Evolutionary conservation across 495 filamentous ascomycete genomes (phyloP).

Genomic region (Corynascus novoguineensis): DNA sequence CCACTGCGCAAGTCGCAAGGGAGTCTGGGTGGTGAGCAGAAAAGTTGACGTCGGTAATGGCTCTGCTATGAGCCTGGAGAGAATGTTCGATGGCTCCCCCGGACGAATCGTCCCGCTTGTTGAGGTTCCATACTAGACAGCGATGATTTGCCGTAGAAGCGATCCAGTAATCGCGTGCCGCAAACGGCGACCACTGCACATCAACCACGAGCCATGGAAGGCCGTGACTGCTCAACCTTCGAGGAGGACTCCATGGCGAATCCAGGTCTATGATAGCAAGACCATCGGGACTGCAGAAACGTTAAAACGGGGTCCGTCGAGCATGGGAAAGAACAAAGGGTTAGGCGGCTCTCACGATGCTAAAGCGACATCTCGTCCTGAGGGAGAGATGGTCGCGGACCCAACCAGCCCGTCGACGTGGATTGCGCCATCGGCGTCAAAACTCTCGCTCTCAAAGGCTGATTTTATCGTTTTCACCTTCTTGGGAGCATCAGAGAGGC

Average conservation of each 20-base stretch:
- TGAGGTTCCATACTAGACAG: slow-evolving; percentile 91
- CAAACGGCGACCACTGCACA: slow-evolving; percentile 96
- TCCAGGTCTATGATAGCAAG: slow-evolving; percentile 93
- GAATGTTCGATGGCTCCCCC: slow-evolving; percentile 74
- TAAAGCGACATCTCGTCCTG: slow-evolving; percentile 84
- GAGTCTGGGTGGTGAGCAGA: slow-evolving; percentile 86
- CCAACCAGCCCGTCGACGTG: slow-evolving; percentile 64
- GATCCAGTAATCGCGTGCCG: slow-evolving; percentile 84
- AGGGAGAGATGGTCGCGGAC: slow-evolving; percentile 77
- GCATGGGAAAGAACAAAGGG: not conserved
- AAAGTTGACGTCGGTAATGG: slow-evolving; percentile 97
- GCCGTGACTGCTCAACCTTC: slow-evolving; percentile 73
- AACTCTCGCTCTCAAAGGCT: slow-evolving; percentile 80
- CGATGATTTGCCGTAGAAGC: slow-evolving; percentile 92
- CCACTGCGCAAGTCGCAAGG: slow-evolving; percentile 84
- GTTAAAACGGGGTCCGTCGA: slow-evolving; percentile 5
- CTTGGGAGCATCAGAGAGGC: slow-evolving; percentile 37
- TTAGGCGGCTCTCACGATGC: slow-evolving; percentile 67
- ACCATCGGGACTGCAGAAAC: slow-evolving; percentile 58
- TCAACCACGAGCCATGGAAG: slow-evolving; percentile 96
- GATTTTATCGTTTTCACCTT: slow-evolving; percentile 52
- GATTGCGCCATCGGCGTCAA: slow-evolving; percentile 77
- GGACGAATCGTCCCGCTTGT: slow-evolving; percentile 63
- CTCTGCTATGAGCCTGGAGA: slow-evolving; percentile 81
- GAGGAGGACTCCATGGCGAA: slow-evolving; percentile 80